Percentiles rank a stretch among this genome's conserved stretches.
These are phyloP conservation scores for Trametes polyzona DNA, from an alignment of 1,284 basidiomycete species.

Conservation along the genomic window DNA sequence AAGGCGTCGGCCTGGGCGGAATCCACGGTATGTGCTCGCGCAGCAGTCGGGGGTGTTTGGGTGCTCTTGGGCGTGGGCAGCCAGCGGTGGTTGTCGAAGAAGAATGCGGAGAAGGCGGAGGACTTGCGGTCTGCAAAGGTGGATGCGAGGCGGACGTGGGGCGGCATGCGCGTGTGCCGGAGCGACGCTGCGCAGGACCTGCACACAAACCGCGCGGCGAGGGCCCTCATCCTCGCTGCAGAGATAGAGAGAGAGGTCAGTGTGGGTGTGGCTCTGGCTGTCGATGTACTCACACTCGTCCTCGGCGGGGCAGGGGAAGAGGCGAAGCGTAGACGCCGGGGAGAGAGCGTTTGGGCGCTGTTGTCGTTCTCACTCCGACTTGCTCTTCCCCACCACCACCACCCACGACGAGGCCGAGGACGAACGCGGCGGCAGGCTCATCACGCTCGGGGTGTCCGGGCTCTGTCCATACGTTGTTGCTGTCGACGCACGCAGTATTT, in stretches of 20 bases:
- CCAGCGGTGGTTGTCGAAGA: slow-evolving; percentile 62
- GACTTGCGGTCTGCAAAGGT: slow-evolving; percentile 29
- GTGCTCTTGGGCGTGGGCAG: slow-evolving; percentile 16
- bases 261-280: background rate
- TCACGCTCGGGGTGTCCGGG: slow-evolving; percentile 20
- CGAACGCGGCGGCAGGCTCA: slow-evolving; percentile 18
- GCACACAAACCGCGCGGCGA: slow-evolving; percentile 18
- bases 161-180: slow-evolving; percentile 11
- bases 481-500: slow-evolving; percentile 20
- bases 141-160: slow-evolving; percentile 24
- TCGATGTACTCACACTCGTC: background rate
- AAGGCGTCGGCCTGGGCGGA: slow-evolving; percentile 14
- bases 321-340: slow-evolving; percentile 1
- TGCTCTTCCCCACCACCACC: slow-evolving; percentile 21
- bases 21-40: slow-evolving; percentile 17
- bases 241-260: background rate
- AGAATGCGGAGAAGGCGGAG: slow-evolving; percentile 55
- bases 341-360: background rate
- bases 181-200: slow-evolving; percentile 24
- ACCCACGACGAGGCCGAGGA: slow-evolving; percentile 11
- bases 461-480: slow-evolving; percentile 21
- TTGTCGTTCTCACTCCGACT: slow-evolving; percentile 15
- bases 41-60: slow-evolving; percentile 16
- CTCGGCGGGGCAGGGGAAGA: background rate
- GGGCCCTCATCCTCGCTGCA: slow-evolving; percentile 16